Conservation (phyloP, 805 yeast species). For the Hemisphaericaspora nanyangensis region DNA sequence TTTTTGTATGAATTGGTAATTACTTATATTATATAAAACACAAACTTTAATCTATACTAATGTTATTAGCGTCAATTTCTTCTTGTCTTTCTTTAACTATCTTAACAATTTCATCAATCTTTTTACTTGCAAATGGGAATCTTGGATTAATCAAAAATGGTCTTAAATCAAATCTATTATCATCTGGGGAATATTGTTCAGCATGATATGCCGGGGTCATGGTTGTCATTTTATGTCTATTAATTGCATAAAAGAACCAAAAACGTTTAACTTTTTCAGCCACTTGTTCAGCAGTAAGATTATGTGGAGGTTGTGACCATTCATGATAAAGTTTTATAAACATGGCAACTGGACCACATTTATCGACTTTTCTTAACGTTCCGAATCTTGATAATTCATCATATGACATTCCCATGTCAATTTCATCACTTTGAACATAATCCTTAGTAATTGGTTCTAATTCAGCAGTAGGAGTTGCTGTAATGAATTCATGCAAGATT, state of each 20-base stretch:
- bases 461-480: constrained; percentile 97
- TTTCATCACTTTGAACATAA: constrained; percentile 94
- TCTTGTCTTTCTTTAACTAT: constrained; percentile 41
- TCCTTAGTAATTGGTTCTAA: constrained; percentile 91
- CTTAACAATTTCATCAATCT: constrained; percentile 78
- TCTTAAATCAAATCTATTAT: constrained; percentile 90
- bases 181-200: constrained; percentile 97
- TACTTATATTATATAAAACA: constrained; percentile 1
- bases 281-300: constrained; percentile 74
- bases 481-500: constrained; percentile 69
- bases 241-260: constrained; percentile 90
- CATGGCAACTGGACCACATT: constrained; percentile 96
- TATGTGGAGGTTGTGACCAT: constrained; percentile 72
- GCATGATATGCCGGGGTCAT: constrained; percentile 97
- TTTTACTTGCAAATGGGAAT: constrained; percentile 84
- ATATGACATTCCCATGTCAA: constrained; percentile 97
- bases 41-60: constrained; percentile 53
- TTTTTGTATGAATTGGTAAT: too few species aligned
- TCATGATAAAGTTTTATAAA: constrained; percentile 84
- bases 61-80: constrained; percentile 21
- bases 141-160: constrained; percentile 93
- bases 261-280: constrained; percentile 91
- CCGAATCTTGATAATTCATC: constrained; percentile 93
- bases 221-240: constrained; percentile 97
- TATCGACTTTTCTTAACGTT: constrained; percentile 80